Evolutionary conservation across 2,329 filamentous ascomycete species (phyloP), one percentile per base, ranked within the genome.

Genomic region (Trichoderma simmonsii): DNA sequence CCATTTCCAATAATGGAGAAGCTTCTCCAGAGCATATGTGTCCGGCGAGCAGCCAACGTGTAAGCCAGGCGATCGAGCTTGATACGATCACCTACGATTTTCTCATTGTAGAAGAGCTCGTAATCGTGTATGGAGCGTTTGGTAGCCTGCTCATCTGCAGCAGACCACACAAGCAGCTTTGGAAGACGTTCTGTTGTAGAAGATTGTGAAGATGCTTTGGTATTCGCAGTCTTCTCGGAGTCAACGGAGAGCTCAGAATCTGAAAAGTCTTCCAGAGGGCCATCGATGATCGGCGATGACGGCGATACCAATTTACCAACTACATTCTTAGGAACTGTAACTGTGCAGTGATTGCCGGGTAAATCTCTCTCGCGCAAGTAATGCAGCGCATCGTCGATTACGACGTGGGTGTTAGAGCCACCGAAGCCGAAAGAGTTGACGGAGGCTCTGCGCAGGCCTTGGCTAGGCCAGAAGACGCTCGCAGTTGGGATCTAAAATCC

Each of bases 381-480:
- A 14, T 67, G 30, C 9, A 43, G 21, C 14, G 72, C 72, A 48
- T 70, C 72, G 12, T 86, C 83, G 9, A 86, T 63, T 21, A 86
- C 80, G 3, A 82, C 77, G 67, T 86, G 85, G 0, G 80, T 81
- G 64, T 86, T 86, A 2, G 83, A 83, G 39, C 85, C 85, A 4
- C 85, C 85, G 73, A 82, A 86, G 1, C 85, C 85, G 73, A 86
- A 87, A 36, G 80, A 83, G 76, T 86, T 86, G 63, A 86, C 78
- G 56, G 81, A 82, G 15, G 80, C 82, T 18, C 85, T 81, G 1
- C 83, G 79, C 8, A 82, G 73, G 14, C 82, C 82, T 8, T 34
- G 34, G 1, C 75, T 48, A 0, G 82, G 82, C 82, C 82, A 84
- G 4, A 75, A 71, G 0, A 76, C 80, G 21, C 80, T 75, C 9